These are phyloP conservation scores for Phytophthora meadii DNA, from an alignment of 352 stramenopile genomes.

Conservation along the genomic window DNA sequence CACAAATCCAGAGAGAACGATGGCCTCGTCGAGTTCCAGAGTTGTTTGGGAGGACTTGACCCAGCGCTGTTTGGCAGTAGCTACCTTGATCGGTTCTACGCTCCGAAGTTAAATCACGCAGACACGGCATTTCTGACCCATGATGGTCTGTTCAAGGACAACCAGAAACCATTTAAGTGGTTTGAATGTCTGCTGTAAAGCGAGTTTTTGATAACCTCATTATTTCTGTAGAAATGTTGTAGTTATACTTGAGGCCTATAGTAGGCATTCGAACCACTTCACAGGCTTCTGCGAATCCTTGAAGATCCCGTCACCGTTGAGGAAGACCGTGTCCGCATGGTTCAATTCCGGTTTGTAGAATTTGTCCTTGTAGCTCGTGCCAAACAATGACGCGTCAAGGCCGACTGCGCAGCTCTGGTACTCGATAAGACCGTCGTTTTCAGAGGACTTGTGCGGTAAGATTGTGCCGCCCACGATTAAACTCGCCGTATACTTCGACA, in stretches of 20 bases:
- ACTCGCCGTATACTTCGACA: constrained; percentile 34
- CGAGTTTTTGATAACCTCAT: neutral
- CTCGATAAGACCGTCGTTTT: constrained; percentile 52
- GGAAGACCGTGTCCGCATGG: constrained; percentile 54
- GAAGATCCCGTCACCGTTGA: constrained; percentile 41
- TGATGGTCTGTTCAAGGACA: constrained; percentile 44
- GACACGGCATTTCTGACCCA: constrained; percentile 57
- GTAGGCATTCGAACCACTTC: constrained; percentile 59
- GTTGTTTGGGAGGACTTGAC: constrained; percentile 43
- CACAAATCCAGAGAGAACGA: constrained; percentile 51
- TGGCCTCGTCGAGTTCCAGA: constrained; percentile 46
- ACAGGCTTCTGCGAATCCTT: constrained; percentile 41
- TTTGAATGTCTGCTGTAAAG: constrained; percentile 47
- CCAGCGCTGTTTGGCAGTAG: no score
- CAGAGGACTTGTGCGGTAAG: constrained; percentile 32
- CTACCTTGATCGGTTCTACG: constrained; percentile 45
- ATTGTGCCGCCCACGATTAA: constrained; percentile 24
- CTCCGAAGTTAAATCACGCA: constrained; percentile 50
- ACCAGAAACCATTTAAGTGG: constrained; percentile 46
- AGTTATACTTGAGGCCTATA: constrained; percentile 11
- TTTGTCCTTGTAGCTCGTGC: constrained; percentile 32
- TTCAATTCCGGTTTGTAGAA: constrained; percentile 58
- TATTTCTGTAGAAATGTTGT: neutral
- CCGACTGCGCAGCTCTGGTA: constrained; percentile 51
- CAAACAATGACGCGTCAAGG: constrained; percentile 39